A percentile compares a stretch with the other conserved stretches of the same genome.
Conservation (phyloP, 345 rosid species). For the Kandelia obovata region DNA sequence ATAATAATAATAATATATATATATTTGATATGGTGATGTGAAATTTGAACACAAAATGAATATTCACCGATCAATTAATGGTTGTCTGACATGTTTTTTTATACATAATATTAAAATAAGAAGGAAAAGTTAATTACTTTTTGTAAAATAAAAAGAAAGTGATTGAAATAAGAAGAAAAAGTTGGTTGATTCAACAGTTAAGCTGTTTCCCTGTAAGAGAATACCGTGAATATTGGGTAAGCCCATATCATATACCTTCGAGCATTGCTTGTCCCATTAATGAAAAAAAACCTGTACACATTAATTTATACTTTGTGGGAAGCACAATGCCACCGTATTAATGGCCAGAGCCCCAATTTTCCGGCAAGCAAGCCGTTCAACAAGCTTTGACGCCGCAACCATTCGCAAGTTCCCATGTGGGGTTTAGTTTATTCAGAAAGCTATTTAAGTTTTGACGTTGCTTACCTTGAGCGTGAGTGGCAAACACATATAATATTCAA, state of each 20-base stretch:
- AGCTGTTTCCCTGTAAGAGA: neutral
- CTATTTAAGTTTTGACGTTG: neutral
- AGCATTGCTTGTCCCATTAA: neutral
- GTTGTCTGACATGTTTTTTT: too few relatives aligned
- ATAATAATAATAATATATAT: too few relatives aligned
- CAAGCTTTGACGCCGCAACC: conserved; percentile 14
- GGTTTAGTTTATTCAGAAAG: neutral
- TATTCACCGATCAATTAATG: too few relatives aligned
- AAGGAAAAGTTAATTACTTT: neutral
- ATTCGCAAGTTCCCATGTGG: conserved; percentile 12
- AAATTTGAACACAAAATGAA: too few relatives aligned
- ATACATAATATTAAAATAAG: neutral
- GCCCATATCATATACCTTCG: neutral
- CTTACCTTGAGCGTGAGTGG: neutral
- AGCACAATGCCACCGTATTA: conserved; percentile 12
- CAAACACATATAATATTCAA: neutral
- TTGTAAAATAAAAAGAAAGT: too few relatives aligned
- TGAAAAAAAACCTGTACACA: neutral
- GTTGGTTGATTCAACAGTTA: conserved; percentile 4
- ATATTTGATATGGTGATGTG: too few relatives aligned
- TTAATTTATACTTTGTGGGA: neutral
- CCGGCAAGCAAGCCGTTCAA: conserved; percentile 15
- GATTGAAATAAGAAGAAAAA: neutral
- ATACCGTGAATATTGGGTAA: neutral
- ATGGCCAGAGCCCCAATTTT: conserved; percentile 21